These are phyloP conservation scores for Agastache rugosa DNA, from an alignment of 257 asterid genomes.

Conservation along the genomic window DNA sequence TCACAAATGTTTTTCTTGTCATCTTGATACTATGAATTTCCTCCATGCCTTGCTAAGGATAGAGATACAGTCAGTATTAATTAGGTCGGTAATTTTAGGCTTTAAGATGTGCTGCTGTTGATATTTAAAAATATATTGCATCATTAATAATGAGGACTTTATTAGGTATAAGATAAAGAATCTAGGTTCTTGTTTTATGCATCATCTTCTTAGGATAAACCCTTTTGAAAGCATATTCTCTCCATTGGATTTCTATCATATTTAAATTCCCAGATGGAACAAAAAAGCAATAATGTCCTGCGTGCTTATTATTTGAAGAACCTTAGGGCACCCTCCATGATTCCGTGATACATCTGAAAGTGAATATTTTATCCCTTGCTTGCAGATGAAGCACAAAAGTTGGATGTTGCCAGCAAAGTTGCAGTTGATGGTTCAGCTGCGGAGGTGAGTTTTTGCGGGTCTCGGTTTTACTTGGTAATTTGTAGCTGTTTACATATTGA, in stretches of 20 bases:
- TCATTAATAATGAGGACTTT: neutral
- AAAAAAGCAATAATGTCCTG: neutral
- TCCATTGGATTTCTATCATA: neutral
- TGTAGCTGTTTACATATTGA: neutral
- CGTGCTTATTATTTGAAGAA: neutral
- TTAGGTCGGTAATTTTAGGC: neutral
- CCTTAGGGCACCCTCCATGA: neutral
- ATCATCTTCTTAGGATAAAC: neutral
- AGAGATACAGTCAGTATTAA: neutral
- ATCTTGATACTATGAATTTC: neutral
- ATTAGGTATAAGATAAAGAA: neutral
- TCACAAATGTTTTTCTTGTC: neutral
- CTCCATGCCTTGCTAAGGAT: neutral
- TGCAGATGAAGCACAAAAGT: slow-evolving; percentile 67
- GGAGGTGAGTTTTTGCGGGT: slow-evolving; percentile 51
- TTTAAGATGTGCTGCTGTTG: neutral
- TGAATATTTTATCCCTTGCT: slow-evolving; percentile 23
- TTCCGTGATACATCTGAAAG: neutral
- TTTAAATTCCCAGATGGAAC: neutral
- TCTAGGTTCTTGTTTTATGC: neutral
- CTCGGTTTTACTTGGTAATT: neutral
- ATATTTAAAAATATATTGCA: slow-evolving; percentile 3
- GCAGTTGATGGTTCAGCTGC: slow-evolving; percentile 58
- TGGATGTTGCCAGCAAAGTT: slow-evolving; percentile 55
- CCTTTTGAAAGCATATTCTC: slow-evolving; percentile 2